Evolutionary conservation across 306 rosid species (phyloP), one percentile per base, ranked within the genome.

Genomic region (Vigna mungo): DNA sequence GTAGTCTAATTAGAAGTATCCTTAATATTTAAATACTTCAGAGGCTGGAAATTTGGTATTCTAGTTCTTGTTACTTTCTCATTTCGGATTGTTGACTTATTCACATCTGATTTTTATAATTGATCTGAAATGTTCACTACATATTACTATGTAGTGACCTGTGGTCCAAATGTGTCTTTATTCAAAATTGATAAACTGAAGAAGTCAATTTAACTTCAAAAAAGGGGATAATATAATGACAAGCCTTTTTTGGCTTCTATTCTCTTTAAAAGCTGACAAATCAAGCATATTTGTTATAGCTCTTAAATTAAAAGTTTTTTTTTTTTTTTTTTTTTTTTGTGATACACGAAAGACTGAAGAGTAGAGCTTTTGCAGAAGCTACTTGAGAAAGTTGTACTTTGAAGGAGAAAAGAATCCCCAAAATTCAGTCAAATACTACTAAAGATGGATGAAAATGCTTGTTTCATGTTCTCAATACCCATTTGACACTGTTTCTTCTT

Each of bases 1-100:
- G 97, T 95, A 85, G 55, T 41, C 69, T 67, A 67, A 39, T 76
- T 81, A 52, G 69, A 53, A 39, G 62, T 56, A 47, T 63, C 21
- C 32, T 70, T 16, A 21, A 66, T 72, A 59, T 48, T 36, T 56
- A 32, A 47, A 63, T 27, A 17, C 78, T 72, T 34, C 25, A 48
- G 67, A 37, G 68, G 69, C 87, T 51, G 54, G 48, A 56, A 64
- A 48, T 53, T 64, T 51, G 25, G 27, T 71, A 49, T 72, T 73
- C 27, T 46, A 39, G 25, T 54, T 59, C 60, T 70, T 53, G 64
- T 52, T 37, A 63, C 30, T 59, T 51, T 14, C 47, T 30, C 56
- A 21, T 20, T 56, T 52, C 63, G 71, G 65, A 55, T 34, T 27
- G 41, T 23, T 41, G 48, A 47, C 76, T 53, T 20, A 18, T 68